Evolutionary conservation across 345 rosid genomes (phyloP).

Genomic region (Melaleuca alternifolia): DNA sequence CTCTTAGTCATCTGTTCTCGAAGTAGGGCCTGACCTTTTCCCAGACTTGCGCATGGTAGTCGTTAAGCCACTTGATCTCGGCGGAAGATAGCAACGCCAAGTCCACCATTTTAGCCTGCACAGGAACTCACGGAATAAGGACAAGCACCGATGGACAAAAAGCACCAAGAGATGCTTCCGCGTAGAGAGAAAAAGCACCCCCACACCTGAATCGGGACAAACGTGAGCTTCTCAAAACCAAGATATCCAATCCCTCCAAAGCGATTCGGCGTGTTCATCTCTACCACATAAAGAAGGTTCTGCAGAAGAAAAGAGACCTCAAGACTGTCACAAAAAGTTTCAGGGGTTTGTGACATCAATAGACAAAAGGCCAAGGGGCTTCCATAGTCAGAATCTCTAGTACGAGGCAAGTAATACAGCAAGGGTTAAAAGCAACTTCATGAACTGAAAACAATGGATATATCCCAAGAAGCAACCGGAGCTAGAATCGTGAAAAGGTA

Average conservation of each 20-base stretch:
- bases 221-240: conserved; percentile 85
- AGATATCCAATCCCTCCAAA: conserved; percentile 75
- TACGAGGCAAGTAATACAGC: neutral
- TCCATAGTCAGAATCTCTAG: neutral
- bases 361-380: neutral
- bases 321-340: neutral
- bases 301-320: neutral
- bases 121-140: neutral
- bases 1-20: neutral
- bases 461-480: neutral
- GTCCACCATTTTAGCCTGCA: conserved; percentile 72
- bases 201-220: conserved; percentile 80
- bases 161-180: neutral
- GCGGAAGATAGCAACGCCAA: conserved; percentile 41
- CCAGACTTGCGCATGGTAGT: conserved; percentile 85
- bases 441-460: neutral
- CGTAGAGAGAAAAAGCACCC: neutral
- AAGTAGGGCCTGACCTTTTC: conserved; percentile 46
- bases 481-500: neutral
- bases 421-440: neutral
- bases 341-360: neutral
- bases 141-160: neutral
- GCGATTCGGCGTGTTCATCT: conserved; percentile 60
- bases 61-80: conserved; percentile 75
- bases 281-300: conserved; percentile 77